Base-by-base conservation (phyloP, 768 basidiomycete genomes). In the Amanita jacksonii region DNA sequence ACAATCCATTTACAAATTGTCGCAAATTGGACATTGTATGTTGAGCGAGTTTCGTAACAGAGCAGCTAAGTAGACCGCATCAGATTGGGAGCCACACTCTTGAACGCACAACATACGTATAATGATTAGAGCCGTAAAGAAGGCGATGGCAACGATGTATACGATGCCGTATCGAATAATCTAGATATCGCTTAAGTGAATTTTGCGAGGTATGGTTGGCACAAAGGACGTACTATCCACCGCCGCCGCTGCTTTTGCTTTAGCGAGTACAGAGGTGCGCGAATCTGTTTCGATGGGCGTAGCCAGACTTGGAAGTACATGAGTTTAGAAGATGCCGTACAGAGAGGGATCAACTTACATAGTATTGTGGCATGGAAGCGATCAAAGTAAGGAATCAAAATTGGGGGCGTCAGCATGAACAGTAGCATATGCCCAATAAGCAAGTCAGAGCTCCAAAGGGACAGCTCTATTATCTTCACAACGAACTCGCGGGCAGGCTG, bases 391-490 rank as follows among this genome's bases (percentile, higher is more conserved):
- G 96, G 96, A 46, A 98, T 71, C 53, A 94, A 59, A 52, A 87
- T 77, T 6, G 92, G 89, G 4, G 86, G 84, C 4, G 89, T 87
- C 54, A 98, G 63, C 72, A 97, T 77, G 71, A 97, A 88, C 49
- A 97, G 69, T 34, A 98, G 70, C 57, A 97, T 58, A 59, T 91
- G 88, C 5, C 84, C 86, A 8, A 88, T 70, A 41, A 97, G 70
- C 53, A 98, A 82, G 65, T 98, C 96, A 15, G 88, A 92, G 52
- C 88, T 86, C 86, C 94, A 98, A 16, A 98, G 61, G 34, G 88
- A 88, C 61, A 98, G 69, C 65, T 98, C 96, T 53, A 98, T 89
- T 49, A 92, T 86, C 74, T 99, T 99, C 68, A 98, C 94, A 51
- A 97, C 66, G 54, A 90, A 97, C 69, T 98, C 96, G 58, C 96